Evolutionary conservation across 805 yeast species (phyloP).

Genomic region (Metschnikowia noctiluminum): DNA sequence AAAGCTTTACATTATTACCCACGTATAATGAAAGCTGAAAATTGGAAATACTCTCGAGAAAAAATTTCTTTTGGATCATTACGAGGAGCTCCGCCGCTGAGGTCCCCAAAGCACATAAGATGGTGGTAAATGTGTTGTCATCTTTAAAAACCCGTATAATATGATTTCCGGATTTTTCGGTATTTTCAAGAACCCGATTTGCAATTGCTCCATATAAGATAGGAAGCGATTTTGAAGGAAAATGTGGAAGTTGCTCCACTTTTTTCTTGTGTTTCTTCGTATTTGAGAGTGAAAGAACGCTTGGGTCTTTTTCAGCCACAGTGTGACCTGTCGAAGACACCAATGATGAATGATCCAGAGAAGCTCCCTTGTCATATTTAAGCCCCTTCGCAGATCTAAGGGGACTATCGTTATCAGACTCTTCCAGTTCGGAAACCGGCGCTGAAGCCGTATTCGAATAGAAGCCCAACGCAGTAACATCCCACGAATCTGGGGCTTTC

Average conservation of each 20-base stretch:
- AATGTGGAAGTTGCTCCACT: slow-evolving; percentile 9
- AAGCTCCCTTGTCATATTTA: neutral
- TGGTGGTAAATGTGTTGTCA: slow-evolving; percentile 81
- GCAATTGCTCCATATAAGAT: slow-evolving; percentile 29
- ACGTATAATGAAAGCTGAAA: slow-evolving; percentile 72
- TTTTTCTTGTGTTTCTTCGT: slow-evolving; percentile 7
- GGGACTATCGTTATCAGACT: slow-evolving; percentile 5
- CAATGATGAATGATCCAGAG: slow-evolving; percentile 1
- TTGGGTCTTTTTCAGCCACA: neutral
- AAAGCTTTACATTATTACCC: slow-evolving; percentile 71
- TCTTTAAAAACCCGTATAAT: slow-evolving; percentile 74
- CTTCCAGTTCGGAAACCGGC: slow-evolving; percentile 13
- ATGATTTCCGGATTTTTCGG: slow-evolving; percentile 25
- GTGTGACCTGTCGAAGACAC: slow-evolving; percentile 1
- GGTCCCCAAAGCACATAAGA: slow-evolving; percentile 75
- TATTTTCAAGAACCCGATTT: neutral
- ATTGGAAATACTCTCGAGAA: slow-evolving; percentile 64
- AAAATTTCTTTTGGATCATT: slow-evolving; percentile 73
- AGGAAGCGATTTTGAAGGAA: slow-evolving; percentile 23
- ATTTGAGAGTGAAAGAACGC: neutral
- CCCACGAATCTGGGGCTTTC: slow-evolving; percentile 51
- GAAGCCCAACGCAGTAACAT: slow-evolving; percentile 30
- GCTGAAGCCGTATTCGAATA: slow-evolving; percentile 9
- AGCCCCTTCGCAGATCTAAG: neutral
- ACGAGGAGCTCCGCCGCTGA: slow-evolving; percentile 72